Base-by-base conservation (phyloP, 2,329 filamentous ascomycete species). In the Phialophora macrospora region DNA sequence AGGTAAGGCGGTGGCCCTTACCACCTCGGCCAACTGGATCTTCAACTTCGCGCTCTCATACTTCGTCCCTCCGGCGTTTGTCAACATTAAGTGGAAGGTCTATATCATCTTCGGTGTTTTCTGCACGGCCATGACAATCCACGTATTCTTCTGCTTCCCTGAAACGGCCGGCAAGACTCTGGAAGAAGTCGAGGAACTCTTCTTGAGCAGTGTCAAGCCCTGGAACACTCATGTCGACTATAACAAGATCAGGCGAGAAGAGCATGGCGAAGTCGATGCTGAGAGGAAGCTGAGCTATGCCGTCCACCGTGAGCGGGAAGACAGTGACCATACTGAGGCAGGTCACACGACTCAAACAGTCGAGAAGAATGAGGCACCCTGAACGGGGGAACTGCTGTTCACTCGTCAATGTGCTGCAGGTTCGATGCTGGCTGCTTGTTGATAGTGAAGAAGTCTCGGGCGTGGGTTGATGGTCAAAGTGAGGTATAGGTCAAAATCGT, bases 21-120 rank as follows among this genome's bases (percentile, higher is more conserved):
- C 85, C 22, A 89, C 87, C 0, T 83, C 84, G 0, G 80, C 80
- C 9, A 89, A 89, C 76, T 89, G 87, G 87, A 82, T 82, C 62
- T 87, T 83, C 84, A 17, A 86, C 86, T 4, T 88, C 86, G 86
- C 85, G 84, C 34, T 63, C 58, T 62, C 60, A n/a, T 83, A 84
- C 72, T 87, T 87, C 68, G 82, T 86, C 0, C 84, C 85, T 0
- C 84, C 85, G 0, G 82, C 84, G 0, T 87, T 87, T 70, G 82
- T 83, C 70, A 87, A 83, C 74, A 86, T 86, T 70, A 72, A 81
- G 68, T 87, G 84, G 80, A 77, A 84, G 72, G 87, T 87, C 68
- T 93, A 93, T 77, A 85, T 93, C 76, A 82, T 94, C 68, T 94
- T 94, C 73, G 91, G 84, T 12, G 83, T 87, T 14, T 92, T 92